Base-by-base conservation (phyloP, 805 yeast genomes). In the Pichia deserticola region DNA sequence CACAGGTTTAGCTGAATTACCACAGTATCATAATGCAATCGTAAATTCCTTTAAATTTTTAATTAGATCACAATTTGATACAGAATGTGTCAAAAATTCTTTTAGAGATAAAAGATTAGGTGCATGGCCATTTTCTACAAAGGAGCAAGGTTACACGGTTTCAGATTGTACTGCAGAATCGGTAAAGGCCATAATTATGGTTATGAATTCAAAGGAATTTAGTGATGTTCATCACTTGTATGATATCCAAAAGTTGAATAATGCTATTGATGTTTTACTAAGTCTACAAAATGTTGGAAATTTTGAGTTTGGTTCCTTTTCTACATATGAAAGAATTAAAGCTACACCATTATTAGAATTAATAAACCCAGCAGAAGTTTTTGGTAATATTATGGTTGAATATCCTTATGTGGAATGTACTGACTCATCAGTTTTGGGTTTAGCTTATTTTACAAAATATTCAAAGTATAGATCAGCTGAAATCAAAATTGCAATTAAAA, bases 381-480 rank as follows among this genome's bases (percentile, higher is more conserved):
- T 93, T 68, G 96, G 96, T 51, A 90, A 93, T 58, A 93, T 93
- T 51, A 93, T 93, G 99, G 95, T 93, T 29, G 99, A 93, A 66
- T 93, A 88, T 64, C 98, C 99, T 0, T 93, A 93, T 62, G 97
- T 95, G 25, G 99, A 93, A 66, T 93, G 99, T 65, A 89, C 98
- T 0, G 99, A 95, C 67, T 90, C 98, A 0, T 82, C 92, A 0
- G 95, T 93, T 6, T 69, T 93, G 36, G 99, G 99, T 0, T 71
- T 93, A 51, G 82, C 86, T 0, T 86, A 84, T 63, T 93, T 89
- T 69, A 72, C 82, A 42, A 75, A 80, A 51, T 71, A 79, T 60
- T 81, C 77, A 60, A 72, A 76, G 45, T 89, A 93, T 62, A 78
- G 86, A 51, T 67, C 74, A 5, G 75, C 72, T 5, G 89, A 86